phyloP scores from a whole-genome alignment of 352 stramenopile species.

The Lagenidium giganteum region DNA sequence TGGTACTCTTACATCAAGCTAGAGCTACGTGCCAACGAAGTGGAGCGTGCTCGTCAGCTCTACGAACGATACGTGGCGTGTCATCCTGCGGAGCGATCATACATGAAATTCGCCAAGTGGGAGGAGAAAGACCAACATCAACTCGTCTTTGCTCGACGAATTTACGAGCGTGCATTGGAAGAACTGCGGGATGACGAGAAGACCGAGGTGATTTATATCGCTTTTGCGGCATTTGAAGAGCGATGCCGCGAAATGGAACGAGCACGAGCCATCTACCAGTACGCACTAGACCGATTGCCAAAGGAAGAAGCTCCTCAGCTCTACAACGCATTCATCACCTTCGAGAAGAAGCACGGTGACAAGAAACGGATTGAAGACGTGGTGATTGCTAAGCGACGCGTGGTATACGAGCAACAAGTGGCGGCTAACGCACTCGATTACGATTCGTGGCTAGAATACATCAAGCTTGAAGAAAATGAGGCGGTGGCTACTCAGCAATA shows the following conservation, averaged over 20 bases:
- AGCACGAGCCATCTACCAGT: conserved; percentile 87
- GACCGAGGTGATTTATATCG: conserved; percentile 86
- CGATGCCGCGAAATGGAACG: conserved; percentile 92
- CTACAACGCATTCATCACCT: conserved; percentile 95
- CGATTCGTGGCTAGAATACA: conserved; percentile 99
- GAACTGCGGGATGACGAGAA: conserved; percentile 85
- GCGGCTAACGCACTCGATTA: conserved; percentile 92
- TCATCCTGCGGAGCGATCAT: conserved; percentile 88
- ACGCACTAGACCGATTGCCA: conserved; percentile 71
- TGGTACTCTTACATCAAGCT: conserved; percentile 99
- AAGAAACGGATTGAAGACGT: conserved; percentile 95
- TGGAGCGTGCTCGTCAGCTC: conserved; percentile 82
- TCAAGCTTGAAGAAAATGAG: conserved; percentile 95
- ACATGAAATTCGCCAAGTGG: conserved; percentile 99
- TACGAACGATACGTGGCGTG: conserved; percentile 94
- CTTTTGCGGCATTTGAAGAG: conserved; percentile 98
- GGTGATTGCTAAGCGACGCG: conserved; percentile 92
- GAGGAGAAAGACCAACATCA: conserved; percentile 95
- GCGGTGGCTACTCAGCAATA: conserved; percentile 47
- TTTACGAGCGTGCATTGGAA: conserved; percentile 95
- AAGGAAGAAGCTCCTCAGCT: conserved; percentile 90
- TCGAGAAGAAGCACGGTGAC: conserved; percentile 98
- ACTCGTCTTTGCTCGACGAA: conserved; percentile 84
- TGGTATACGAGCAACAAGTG: conserved; percentile 94
- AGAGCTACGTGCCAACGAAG: conserved; percentile 90